These are phyloP conservation scores for Kwoniella newhampshirensis DNA, from an alignment of 768 basidiomycete genomes.

Conservation along the genomic window DNA sequence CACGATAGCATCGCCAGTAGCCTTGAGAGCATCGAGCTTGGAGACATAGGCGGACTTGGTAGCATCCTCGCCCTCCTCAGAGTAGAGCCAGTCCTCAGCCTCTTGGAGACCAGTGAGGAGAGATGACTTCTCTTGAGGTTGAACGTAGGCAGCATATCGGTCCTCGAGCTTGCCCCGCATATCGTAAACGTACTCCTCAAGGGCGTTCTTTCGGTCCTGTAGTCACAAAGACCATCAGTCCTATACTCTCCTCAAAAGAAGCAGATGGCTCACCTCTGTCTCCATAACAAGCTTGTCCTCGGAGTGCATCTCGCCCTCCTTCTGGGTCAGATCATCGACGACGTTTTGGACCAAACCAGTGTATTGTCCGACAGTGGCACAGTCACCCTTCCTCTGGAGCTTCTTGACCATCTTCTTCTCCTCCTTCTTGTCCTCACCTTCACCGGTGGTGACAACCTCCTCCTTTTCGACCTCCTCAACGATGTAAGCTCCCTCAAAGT, in stretches of 20 bases:
- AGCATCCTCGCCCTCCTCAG: slow-evolving; percentile 92
- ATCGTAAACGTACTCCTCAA: slow-evolving; percentile 98
- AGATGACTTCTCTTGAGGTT: slow-evolving; percentile 71
- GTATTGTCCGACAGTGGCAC: slow-evolving; percentile 68
- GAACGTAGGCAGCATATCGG: slow-evolving; percentile 73
- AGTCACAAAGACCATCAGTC: slow-evolving; percentile 2
- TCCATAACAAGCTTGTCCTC: slow-evolving; percentile 95
- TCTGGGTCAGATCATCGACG: slow-evolving; percentile 70
- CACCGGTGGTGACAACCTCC: slow-evolving; percentile 66
- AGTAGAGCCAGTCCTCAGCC: slow-evolving; percentile 96
- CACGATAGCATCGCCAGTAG: slow-evolving; percentile 79
- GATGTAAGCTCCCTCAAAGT: slow-evolving; percentile 78
- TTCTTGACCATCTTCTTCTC: slow-evolving; percentile 74
- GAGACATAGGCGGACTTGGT: slow-evolving; percentile 89
- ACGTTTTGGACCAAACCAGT: slow-evolving; percentile 65
- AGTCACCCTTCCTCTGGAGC: slow-evolving; percentile 75
- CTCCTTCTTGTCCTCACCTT: slow-evolving; percentile 61
- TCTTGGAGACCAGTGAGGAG: slow-evolving; percentile 69
- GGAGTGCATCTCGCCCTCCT: slow-evolving; percentile 83
- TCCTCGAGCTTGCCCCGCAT: slow-evolving; percentile 88
- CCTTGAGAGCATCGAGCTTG: slow-evolving; percentile 78
- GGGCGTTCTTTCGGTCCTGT: slow-evolving; percentile 94
- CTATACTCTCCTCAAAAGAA: not conserved
- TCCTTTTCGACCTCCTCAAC: slow-evolving; percentile 75
- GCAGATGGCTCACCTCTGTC: slow-evolving; percentile 75